Percentiles rank a stretch among this genome's conserved stretches.
phyloP scores from a whole-genome alignment of 768 basidiomycete species.

The Punctularia strigosozonata region DNA sequence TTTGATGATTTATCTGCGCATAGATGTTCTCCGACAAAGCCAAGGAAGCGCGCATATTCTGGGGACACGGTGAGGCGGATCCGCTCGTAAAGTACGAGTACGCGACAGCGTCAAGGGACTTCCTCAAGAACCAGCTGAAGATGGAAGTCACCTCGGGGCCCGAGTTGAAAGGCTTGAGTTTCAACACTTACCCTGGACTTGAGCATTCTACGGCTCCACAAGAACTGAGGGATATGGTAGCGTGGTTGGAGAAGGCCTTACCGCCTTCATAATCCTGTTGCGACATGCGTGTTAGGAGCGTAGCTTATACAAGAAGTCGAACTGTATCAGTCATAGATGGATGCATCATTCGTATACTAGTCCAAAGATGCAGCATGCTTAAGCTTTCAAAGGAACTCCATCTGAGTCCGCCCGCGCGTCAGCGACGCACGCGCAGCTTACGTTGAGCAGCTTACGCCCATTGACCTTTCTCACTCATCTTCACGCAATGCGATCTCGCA shows the following conservation, averaged over 20 bases:
- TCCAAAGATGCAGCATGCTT: background rate
- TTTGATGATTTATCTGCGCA: background rate
- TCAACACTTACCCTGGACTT: constrained; percentile 55
- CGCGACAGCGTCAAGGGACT: constrained; percentile 41
- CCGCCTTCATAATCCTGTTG: background rate
- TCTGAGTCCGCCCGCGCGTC: background rate
- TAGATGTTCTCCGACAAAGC: constrained; percentile 50
- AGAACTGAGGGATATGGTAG: constrained; percentile 61
- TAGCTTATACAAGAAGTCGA: background rate
- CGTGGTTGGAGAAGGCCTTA: constrained; percentile 48
- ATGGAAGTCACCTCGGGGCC: constrained; percentile 33
- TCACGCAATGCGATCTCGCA: background rate
- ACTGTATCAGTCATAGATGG: background rate
- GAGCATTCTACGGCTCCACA: constrained; percentile 51
- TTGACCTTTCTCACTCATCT: background rate
- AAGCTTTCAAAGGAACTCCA: background rate
- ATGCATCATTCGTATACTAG: background rate
- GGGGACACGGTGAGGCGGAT: constrained; percentile 76
- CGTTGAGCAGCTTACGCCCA: background rate
- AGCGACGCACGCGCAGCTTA: background rate
- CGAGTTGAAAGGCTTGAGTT: constrained; percentile 44
- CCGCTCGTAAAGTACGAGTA: constrained; percentile 53
- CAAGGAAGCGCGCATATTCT: constrained; percentile 63
- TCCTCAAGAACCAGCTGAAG: constrained; percentile 42
- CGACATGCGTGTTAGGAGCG: background rate